A percentile compares a stretch with the other conserved stretches of the same genome.
Conservation (phyloP, 331 rosid species). For the Quercus tomentella region DNA sequence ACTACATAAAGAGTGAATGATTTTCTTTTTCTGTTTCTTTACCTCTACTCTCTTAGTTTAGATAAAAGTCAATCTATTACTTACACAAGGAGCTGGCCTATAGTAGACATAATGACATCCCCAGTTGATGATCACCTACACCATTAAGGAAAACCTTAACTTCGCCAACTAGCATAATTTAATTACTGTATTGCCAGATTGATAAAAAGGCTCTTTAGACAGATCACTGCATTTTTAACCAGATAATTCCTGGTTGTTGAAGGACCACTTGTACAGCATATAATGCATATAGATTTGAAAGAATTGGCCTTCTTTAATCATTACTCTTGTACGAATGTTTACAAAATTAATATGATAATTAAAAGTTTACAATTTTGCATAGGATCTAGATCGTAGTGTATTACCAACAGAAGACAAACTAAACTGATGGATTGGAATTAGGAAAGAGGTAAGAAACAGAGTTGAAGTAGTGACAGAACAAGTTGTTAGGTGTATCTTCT, state of each 20-base stretch:
- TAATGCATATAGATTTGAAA: constrained; percentile 5
- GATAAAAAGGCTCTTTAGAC: constrained; percentile 13
- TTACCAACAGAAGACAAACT: constrained; percentile 48
- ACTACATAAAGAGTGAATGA: no score
- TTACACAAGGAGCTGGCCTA: no score
- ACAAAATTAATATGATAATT: not conserved
- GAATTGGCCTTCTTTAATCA: constrained; percentile 31
- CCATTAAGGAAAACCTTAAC: not conserved
- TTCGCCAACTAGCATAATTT: not conserved
- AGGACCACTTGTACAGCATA: constrained; percentile 12
- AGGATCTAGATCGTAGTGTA: constrained; percentile 31
- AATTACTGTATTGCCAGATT: constrained; percentile 1
- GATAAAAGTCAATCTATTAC: no score
- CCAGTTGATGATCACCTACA: not conserved
- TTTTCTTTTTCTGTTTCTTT: no score
- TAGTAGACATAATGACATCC: no score
- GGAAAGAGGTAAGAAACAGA: constrained; percentile 12
- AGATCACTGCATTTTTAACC: constrained; percentile 2
- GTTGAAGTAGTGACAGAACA: not conserved
- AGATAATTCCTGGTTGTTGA: not conserved
- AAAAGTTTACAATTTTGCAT: not conserved
- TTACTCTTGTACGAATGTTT: constrained; percentile 3
- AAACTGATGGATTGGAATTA: constrained; percentile 1
- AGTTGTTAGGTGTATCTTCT: not conserved
- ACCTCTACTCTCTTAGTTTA: no score